phyloP scores from a whole-genome alignment of 352 stramenopile species.

The Globisporangium paroecandrum region DNA sequence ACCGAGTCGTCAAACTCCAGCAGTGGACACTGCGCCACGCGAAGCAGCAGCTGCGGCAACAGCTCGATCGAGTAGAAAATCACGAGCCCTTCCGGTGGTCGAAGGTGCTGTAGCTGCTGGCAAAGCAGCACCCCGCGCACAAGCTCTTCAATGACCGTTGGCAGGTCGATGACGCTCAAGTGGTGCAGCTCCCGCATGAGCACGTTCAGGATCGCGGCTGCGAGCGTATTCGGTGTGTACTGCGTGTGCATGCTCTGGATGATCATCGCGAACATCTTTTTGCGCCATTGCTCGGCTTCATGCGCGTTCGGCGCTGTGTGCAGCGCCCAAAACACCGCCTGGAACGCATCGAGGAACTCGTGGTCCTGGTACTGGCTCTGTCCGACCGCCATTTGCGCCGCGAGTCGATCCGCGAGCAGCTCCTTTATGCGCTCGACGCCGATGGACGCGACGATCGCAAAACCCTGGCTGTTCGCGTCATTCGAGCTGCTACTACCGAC shows the following conservation, averaged over 20 bases:
- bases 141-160: conserved; percentile 27
- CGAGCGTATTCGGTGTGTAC: conserved; percentile 23
- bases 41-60: conserved; percentile 39
- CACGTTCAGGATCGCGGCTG: conserved; percentile 17
- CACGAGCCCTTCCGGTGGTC: conserved; percentile 21
- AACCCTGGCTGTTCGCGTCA: conserved; percentile 1
- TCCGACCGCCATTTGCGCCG: conserved; percentile 19
- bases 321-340: conserved; percentile 39
- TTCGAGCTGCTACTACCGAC: neutral
- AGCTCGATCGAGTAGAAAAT: conserved; percentile 46
- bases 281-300: conserved; percentile 26
- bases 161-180: conserved; percentile 27
- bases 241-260: conserved; percentile 30
- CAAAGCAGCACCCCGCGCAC: conserved; percentile 27
- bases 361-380: conserved; percentile 32
- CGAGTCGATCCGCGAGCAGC: conserved; percentile 21
- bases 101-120: conserved; percentile 23
- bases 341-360: conserved; percentile 29
- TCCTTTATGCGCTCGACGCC: conserved; percentile 27
- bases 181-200: conserved; percentile 39
- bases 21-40: conserved; percentile 25
- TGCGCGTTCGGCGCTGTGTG: conserved; percentile 10
- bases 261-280: conserved; percentile 20
- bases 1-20: conserved; percentile 22
- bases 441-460: conserved; percentile 18